These are phyloP conservation scores for Stellera chamaejasme DNA, from an alignment of 345 rosid genomes.

Conservation along the genomic window DNA sequence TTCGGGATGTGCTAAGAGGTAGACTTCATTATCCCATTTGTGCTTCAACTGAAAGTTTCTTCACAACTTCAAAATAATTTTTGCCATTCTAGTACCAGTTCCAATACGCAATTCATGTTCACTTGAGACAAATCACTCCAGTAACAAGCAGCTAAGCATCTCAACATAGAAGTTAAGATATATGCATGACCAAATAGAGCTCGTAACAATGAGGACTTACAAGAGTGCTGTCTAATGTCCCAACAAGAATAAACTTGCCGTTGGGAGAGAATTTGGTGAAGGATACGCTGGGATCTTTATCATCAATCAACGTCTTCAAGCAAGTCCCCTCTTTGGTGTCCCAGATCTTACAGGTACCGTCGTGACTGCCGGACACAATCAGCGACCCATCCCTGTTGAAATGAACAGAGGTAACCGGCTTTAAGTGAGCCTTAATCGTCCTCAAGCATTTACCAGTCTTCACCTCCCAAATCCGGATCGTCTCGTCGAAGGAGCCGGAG, in stretches of 20 bases:
- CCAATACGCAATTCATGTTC: too few species aligned
- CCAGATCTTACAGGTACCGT: constrained; percentile 93
- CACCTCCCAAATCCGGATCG: constrained; percentile 89
- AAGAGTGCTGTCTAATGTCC: constrained; percentile 79
- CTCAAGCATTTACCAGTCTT: constrained; percentile 70
- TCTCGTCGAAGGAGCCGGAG: constrained; percentile 85
- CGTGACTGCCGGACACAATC: constrained; percentile 86
- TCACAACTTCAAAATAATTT: too few species aligned
- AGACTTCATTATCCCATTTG: too few species aligned
- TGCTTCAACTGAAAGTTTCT: too few species aligned
- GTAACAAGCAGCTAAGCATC: not conserved
- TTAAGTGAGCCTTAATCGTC: constrained; percentile 58
- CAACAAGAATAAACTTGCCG: constrained; percentile 83
- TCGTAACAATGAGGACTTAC: constrained; percentile 31
- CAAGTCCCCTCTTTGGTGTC: constrained; percentile 68
- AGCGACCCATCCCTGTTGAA: constrained; percentile 90
- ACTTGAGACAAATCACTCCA: not conserved
- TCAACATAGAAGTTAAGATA: not conserved
- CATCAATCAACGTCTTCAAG: constrained; percentile 75
- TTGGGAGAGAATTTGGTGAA: constrained; percentile 92
- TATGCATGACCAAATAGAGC: not conserved
- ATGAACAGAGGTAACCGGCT: constrained; percentile 79
- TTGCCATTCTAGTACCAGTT: too few species aligned
- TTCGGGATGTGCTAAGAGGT: too few species aligned
- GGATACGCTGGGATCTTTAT: constrained; percentile 66